phyloP scores from a whole-genome alignment of 2,329 filamentous ascomycete species.

The Elsinoe ampelina region DNA sequence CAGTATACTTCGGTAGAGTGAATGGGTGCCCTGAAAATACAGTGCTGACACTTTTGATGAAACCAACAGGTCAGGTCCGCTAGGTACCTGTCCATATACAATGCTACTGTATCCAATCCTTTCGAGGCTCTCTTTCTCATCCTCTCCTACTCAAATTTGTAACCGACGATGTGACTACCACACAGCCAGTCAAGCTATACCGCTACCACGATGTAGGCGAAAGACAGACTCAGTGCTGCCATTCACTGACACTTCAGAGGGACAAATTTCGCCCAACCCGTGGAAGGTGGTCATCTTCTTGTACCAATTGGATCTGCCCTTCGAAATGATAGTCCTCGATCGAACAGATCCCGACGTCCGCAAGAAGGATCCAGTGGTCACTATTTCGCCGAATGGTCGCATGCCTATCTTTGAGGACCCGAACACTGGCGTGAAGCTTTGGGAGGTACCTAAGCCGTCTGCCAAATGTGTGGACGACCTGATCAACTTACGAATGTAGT shows the following conservation, averaged over 20 bases:
- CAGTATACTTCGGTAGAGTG: background rate
- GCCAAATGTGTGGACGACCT: background rate
- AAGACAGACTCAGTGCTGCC: background rate
- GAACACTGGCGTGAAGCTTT: slow-evolving; percentile 33
- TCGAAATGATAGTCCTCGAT: slow-evolving; percentile 24
- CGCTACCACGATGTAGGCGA: background rate
- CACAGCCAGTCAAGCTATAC: background rate
- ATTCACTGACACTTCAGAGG: background rate
- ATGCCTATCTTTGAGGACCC: slow-evolving; percentile 37
- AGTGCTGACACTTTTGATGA: background rate
- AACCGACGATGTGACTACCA: background rate
- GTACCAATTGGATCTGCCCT: slow-evolving; percentile 36
- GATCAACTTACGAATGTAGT: background rate
- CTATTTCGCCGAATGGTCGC: slow-evolving; percentile 33
- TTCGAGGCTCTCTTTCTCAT: no score
- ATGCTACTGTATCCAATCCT: no score
- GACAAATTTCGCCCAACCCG: slow-evolving; percentile 29
- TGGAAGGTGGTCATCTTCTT: slow-evolving; percentile 37
- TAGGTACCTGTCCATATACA: no score
- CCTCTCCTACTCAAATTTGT: background rate
- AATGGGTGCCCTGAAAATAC: background rate
- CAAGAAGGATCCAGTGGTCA: slow-evolving; percentile 23
- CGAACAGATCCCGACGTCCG: slow-evolving; percentile 22
- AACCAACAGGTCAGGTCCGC: background rate
- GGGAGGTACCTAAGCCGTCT: slow-evolving; percentile 20